Percentiles rank a stretch among this genome's conserved stretches.
These are phyloP conservation scores for Plasmodium knowlesi DNA, from an alignment of 169 alveolate species.

Conservation along the genomic window DNA sequence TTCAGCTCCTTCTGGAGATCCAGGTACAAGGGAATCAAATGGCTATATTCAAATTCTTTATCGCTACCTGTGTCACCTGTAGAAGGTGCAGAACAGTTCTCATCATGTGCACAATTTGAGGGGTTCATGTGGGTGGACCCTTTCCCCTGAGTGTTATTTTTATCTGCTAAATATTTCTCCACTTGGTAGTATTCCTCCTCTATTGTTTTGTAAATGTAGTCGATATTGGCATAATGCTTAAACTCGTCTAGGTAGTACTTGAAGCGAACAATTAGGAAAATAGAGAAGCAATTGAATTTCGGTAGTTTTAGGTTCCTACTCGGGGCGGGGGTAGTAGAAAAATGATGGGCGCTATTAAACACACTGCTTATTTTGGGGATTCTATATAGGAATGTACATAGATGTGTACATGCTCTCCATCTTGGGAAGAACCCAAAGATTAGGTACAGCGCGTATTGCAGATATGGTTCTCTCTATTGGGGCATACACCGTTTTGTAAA, in stretches of 20 bases:
- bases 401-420: not conserved
- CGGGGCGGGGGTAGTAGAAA: not conserved
- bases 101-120: not conserved
- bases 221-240: conserved; percentile 60
- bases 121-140: not conserved
- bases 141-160: not conserved
- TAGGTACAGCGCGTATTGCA: not conserved
- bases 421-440: not conserved
- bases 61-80: not conserved
- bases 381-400: not conserved
- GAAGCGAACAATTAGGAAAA: conserved; percentile 62
- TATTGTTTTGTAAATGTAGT: conserved; percentile 53
- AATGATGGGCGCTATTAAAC: not conserved
- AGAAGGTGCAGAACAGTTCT: not conserved
- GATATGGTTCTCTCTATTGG: not conserved
- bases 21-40: conserved; percentile 44
- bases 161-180: conserved; percentile 23
- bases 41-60: conserved; percentile 38
- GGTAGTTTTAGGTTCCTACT: conserved; percentile 36
- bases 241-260: conserved; percentile 65
- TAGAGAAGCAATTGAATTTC: conserved; percentile 61
- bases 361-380: not conserved
- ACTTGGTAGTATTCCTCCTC: conserved; percentile 50
- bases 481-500: not conserved
- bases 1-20: conserved; percentile 58